A percentile compares a stretch with the other conserved stretches of the same genome.
phyloP scores from a whole-genome alignment of 495 filamentous ascomycete species.

The Neurospora intermedia region DNA sequence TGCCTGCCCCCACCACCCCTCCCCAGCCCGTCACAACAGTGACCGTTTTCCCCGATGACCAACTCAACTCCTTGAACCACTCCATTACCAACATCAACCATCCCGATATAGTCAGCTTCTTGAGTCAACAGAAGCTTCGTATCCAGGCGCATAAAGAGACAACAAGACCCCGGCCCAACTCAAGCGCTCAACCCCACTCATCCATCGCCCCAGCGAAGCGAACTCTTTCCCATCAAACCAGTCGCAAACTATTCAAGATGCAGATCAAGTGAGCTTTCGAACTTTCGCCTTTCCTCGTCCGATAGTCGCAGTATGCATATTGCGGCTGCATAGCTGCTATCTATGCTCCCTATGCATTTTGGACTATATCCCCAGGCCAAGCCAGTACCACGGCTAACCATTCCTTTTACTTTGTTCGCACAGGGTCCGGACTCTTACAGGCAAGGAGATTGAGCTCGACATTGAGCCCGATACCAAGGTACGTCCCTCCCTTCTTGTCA shows the following conservation, averaged over 20 bases:
- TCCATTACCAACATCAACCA: background rate
- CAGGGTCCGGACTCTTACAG: constrained; percentile 94
- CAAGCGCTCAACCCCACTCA: background rate
- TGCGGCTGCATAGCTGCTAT: background rate
- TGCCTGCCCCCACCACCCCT: background rate
- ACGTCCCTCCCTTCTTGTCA: constrained; percentile 7
- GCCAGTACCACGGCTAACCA: background rate
- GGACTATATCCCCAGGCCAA: background rate
- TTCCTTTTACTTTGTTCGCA: background rate
- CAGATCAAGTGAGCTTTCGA: constrained; percentile 32
- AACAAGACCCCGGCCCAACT: background rate
- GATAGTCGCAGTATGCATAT: background rate
- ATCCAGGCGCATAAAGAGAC: background rate
- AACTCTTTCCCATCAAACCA: background rate
- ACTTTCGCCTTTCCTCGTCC: background rate
- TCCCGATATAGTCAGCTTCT: background rate
- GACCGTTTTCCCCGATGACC: background rate
- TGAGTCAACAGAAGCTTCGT: background rate
- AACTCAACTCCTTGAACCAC: background rate
- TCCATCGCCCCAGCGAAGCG: background rate
- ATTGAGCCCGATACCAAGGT: constrained; percentile 90
- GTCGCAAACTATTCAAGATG: constrained; percentile 16
- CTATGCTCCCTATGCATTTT: background rate
- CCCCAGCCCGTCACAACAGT: background rate
- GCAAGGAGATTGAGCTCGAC: constrained; percentile 97